Evolutionary conservation across 148 eudicot genomes (phyloP).

Genomic region (Amaranthus cruentus): DNA sequence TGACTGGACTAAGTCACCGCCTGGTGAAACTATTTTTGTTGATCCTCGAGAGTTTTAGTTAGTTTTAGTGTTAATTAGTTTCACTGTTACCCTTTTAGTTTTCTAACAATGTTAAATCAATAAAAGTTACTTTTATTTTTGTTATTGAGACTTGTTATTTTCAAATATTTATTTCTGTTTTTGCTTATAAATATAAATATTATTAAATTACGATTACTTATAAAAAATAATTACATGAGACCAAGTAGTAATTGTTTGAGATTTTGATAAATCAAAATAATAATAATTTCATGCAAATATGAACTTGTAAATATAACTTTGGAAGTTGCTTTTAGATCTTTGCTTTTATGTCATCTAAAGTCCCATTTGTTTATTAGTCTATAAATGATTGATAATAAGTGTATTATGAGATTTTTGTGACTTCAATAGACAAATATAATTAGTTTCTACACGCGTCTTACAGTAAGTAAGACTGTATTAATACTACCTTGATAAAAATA

Average conservation of each 20-base stretch:
- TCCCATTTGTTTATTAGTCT: not conserved
- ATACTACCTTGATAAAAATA: not conserved
- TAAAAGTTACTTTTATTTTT: too few relatives aligned
- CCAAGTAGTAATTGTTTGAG: too few relatives aligned
- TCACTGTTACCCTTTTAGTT: not conserved
- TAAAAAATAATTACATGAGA: too few relatives aligned
- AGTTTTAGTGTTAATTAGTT: not conserved
- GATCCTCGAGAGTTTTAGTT: conserved; percentile 82
- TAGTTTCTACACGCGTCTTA: too few relatives aligned
- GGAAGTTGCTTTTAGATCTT: conserved; percentile 4
- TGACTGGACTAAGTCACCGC: conserved; percentile 85
- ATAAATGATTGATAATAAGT: not conserved
- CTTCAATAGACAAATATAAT: not conserved
- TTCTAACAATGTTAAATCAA: not conserved
- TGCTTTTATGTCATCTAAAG: not conserved
- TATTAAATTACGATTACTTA: too few relatives aligned
- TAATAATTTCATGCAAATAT: not conserved
- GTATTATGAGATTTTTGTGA: not conserved
- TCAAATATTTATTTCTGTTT: not conserved
- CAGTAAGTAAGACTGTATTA: too few relatives aligned
- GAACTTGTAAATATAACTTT: conserved; percentile 18
- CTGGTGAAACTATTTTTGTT: conserved; percentile 67
- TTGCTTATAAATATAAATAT: too few relatives aligned
- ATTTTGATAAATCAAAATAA: too few relatives aligned
- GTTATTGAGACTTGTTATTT: not conserved